These are phyloP conservation scores for Nemophila menziesii DNA, from an alignment of 257 asterid species.

Conservation along the genomic window DNA sequence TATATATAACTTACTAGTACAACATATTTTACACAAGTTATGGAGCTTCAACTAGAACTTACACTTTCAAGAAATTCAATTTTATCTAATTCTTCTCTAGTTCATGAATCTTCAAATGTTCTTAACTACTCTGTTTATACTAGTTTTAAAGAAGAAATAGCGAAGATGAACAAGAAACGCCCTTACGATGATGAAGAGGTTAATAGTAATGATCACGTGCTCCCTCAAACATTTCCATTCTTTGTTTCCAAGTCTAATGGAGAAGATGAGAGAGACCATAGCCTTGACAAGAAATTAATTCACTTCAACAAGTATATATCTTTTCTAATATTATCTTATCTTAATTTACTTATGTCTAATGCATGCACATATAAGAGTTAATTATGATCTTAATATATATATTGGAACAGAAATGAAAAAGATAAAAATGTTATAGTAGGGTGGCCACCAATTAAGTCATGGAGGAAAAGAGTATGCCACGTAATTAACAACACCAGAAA, in stretches of 20 bases:
- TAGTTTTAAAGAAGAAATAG: background rate
- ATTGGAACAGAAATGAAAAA: constrained; percentile 17
- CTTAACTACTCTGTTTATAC: no score
- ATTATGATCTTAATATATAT: background rate
- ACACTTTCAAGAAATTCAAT: constrained; percentile 19
- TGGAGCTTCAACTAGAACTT: constrained; percentile 51
- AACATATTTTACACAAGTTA: constrained; percentile 1
- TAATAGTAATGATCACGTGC: constrained; percentile 6
- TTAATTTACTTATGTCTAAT: background rate
- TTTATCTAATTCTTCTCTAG: no score
- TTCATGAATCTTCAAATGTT: no score
- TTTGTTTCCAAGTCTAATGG: constrained; percentile 22
- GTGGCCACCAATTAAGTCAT: constrained; percentile 56
- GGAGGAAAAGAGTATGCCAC: constrained; percentile 37
- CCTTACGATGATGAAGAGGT: constrained; percentile 12
- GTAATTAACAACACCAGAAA: constrained; percentile 9
- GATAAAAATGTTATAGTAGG: constrained; percentile 26
- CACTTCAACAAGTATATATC: constrained; percentile 9
- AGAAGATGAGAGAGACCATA: constrained; percentile 9
- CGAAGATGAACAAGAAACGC: constrained; percentile 17
- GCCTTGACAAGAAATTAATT: constrained; percentile 7
- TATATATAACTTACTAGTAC: background rate
- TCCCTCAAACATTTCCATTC: constrained; percentile 32
- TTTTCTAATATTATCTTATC: background rate
- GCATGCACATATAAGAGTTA: background rate